Percentiles rank a stretch among this genome's conserved stretches.
phyloP scores from a whole-genome alignment of 352 stramenopile species.

The Pythium volutum region DNA sequence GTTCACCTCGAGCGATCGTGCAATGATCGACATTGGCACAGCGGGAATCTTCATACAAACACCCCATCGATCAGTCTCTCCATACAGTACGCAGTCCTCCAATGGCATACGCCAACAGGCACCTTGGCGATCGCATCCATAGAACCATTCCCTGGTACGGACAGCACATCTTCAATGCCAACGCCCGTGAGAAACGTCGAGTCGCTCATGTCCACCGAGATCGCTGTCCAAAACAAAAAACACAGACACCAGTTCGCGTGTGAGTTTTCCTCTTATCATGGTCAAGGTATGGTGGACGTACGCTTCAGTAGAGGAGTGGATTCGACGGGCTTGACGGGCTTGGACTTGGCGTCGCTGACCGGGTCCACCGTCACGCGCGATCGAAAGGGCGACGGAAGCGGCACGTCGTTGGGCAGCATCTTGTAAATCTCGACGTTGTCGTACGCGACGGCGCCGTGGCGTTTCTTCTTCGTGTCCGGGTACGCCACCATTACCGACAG shows the following conservation, averaged over 20 bases:
- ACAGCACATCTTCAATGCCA: slow-evolving; percentile 60
- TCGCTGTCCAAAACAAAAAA: not conserved
- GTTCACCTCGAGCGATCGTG: slow-evolving; percentile 41
- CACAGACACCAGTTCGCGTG: not conserved
- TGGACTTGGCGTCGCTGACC: slow-evolving; percentile 4
- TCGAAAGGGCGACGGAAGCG: slow-evolving; percentile 52
- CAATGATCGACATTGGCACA: slow-evolving; percentile 49
- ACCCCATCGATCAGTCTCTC: not conserved
- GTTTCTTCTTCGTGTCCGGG: slow-evolving; percentile 67
- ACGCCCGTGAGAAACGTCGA: slow-evolving; percentile 78
- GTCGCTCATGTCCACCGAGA: slow-evolving; percentile 48
- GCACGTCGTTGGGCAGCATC: slow-evolving; percentile 65
- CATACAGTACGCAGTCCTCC: not conserved
- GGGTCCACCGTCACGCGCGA: slow-evolving; percentile 34
- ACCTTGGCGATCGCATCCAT: slow-evolving; percentile 28
- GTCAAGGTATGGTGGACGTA: slow-evolving; percentile 1
- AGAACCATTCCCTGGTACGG: not conserved
- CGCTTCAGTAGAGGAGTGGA: slow-evolving; percentile 1
- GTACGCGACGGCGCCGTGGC: slow-evolving; percentile 40
- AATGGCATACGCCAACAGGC: slow-evolving; percentile 8
- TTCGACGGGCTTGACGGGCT: not conserved
- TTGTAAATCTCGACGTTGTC: slow-evolving; percentile 84
- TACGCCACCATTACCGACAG: slow-evolving; percentile 57
- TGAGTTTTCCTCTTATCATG: not conserved
- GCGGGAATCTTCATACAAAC: slow-evolving; percentile 35